Evolutionary conservation across 1,284 basidiomycete genomes (phyloP), one percentile per base, ranked within the genome.

Genomic region (Moesziomyces globuligerus): DNA sequence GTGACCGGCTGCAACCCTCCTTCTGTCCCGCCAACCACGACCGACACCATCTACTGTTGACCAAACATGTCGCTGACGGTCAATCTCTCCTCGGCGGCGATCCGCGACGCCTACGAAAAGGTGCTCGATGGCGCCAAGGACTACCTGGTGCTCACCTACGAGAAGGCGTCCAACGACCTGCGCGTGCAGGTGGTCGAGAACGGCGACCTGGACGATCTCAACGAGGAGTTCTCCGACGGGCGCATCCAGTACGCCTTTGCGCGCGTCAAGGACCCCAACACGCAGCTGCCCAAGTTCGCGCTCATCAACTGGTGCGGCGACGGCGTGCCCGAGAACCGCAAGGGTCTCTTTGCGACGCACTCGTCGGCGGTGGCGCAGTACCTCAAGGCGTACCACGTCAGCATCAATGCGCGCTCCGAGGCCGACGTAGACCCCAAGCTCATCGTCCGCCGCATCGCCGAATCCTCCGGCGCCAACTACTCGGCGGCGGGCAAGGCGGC

Each of bases 141-240:
- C 83, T 96, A 93, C 91, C 89, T 88, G 7, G 86, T 97, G 46
- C 91, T 91, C 76, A 90, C 91, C 0, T 93, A 93, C 78, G 91
- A 93, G 80, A 90, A 89, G 76, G 89, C 89, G 2, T 88, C 90
- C 3, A 95, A 94, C 80, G 93, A 96, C 83, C 86, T 97, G 58
- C 93, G 92, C 78, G 90, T 96, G 10, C 92, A 94, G 82, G 86
- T 87, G 1, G 90, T 89, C 2, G 76, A 65, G 15, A 71, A 76
- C 7, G 80, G 79, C 45, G 92, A 93, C 0, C 86, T 98, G 11
- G 92, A 95, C 68, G 94, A 95, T 79, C 85, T 97, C 18, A 88
- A 91, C 78, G 94, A 97, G 69, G 94, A 96, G 84, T 97, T 97
- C 83, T 91, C 90, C 40, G 94, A 97, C 82, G 94, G 93, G 64